These are phyloP conservation scores for Metarhizium robertsii DNA, from an alignment of 2,329 filamentous ascomycete genomes.

Conservation along the genomic window DNA sequence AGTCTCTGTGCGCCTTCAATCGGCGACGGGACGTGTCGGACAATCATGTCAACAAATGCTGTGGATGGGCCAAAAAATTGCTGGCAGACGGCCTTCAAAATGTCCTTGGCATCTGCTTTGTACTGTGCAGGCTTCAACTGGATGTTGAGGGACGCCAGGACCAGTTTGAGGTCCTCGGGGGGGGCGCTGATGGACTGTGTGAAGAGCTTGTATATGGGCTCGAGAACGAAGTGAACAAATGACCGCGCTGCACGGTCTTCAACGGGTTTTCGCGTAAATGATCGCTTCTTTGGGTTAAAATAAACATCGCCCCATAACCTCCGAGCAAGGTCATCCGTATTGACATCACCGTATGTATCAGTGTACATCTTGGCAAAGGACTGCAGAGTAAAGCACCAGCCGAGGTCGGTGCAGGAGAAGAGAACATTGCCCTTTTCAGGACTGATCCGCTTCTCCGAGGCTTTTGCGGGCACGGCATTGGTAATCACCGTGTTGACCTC, in stretches of 20 bases:
- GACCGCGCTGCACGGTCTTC: constrained; percentile 75
- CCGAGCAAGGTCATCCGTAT: constrained; percentile 71
- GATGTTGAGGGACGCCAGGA: constrained; percentile 73
- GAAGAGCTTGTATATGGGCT: constrained; percentile 96
- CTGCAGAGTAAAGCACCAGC: constrained; percentile 91
- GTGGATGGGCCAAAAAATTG: constrained; percentile 89
- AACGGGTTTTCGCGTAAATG: constrained; percentile 78
- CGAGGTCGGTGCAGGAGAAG: constrained; percentile 87
- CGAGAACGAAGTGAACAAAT: constrained; percentile 90
- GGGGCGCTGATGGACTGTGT: constrained; percentile 90
- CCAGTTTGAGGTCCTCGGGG: constrained; percentile 72
- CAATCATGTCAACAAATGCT: constrained; percentile 93
- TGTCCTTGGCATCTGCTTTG: constrained; percentile 77
- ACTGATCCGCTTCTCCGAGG: constrained; percentile 72
- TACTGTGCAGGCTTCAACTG: constrained; percentile 85
- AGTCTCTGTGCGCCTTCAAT: constrained; percentile 66
- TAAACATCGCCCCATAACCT: constrained; percentile 95
- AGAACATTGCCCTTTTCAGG: constrained; percentile 98
- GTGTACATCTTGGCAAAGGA: constrained; percentile 97
- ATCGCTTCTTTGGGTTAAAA: constrained; percentile 83
- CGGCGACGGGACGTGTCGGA: constrained; percentile 82
- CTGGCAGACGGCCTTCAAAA: constrained; percentile 82
- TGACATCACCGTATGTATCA: constrained; percentile 74
- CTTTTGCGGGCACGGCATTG: constrained; percentile 71
- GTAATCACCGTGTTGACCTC: constrained; percentile 96